Conservation (phyloP, 441 rosid species). For the Gossypium lobatum region DNA sequence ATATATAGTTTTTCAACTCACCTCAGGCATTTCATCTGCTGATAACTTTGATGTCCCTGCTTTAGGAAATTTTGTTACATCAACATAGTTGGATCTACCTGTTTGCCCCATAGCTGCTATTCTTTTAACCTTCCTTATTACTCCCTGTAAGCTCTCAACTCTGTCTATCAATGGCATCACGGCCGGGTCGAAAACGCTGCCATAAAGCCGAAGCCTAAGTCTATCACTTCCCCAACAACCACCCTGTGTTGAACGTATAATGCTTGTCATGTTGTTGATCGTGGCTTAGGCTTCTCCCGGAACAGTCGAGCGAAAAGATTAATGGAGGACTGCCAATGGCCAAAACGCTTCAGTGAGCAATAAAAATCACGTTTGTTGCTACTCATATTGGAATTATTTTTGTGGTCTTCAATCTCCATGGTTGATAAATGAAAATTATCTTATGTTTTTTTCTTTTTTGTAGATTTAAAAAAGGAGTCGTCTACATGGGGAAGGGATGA, state of each 20-base stretch:
- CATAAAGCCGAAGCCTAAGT: not conserved
- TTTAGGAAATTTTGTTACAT: not conserved
- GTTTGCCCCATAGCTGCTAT: not conserved
- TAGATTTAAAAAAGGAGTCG: not conserved
- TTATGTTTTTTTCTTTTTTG: not conserved
- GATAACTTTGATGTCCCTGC: constrained; percentile 23
- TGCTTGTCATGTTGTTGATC: not conserved
- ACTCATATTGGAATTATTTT: not conserved
- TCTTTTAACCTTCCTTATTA: not conserved
- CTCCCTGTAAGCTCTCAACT: not conserved
- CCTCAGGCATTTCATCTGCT: constrained; percentile 22
- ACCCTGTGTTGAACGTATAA: constrained; percentile 3
- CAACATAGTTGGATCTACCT: not conserved
- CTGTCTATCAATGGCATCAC: not conserved
- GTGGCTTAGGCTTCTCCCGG: not conserved
- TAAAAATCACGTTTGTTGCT: not conserved
- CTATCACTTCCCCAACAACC: not conserved
- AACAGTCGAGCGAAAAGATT: not conserved
- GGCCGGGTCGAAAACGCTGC: not conserved
- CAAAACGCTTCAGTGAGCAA: not conserved
- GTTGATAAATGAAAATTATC: not conserved
- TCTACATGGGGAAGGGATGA: constrained; percentile 1
- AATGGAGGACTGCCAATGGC: not conserved
- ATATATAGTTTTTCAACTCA: not conserved
- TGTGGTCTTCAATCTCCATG: not conserved